Base-by-base conservation (phyloP, 2,329 filamentous ascomycete genomes). In the Aspergillus novofumigatus region DNA sequence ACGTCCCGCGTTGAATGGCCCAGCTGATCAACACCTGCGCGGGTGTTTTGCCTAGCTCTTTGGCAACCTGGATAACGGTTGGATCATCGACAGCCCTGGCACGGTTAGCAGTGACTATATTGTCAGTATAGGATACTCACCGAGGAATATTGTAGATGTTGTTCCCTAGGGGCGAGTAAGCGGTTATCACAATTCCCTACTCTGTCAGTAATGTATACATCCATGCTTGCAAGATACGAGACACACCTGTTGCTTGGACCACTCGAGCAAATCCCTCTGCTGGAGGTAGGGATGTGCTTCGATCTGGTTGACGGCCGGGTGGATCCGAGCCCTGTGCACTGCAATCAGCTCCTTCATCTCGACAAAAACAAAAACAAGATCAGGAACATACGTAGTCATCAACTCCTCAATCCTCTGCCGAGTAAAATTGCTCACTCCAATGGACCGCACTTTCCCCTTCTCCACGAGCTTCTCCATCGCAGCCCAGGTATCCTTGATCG, bases 351-450 rank as follows among this genome's bases (percentile, higher is more conserved):
- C 11, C 32, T 17, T 35, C 32, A 6, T 35, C 14, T 7, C 14
- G 5, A 17, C 14, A 7, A 7, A 17, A 17, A 14, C 8, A 3
- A 10, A 29, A n/a, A n/a, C n/a, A n/a, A 2, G 42, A 41, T 11
- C 2, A n/a, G 1, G 1, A 3, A 54, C 52, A 21, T 9, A 62
- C 60, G 57, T 72, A 55, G 54, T 56, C 9, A 78, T 62, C 20
- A 80, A 68, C 28, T 70, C 67, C 45, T 77, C 62, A 9, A 81
- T 66, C 47, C 79, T 74, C 17, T 63, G 62, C 0, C 72, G 73
- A n/a, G 71, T 71, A 67, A 87, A 91, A 74, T 91, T 91, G 65
- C 85, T 88, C 11, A 91, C 84, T 35, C 89, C 88, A 63, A 91
- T 90, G 42, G 84, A 83, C 57, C 80, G 81, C 51, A 84, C 85